Evolutionary conservation across 1,284 basidiomycete genomes (phyloP).

Genomic region (Waitea zeae): DNA sequence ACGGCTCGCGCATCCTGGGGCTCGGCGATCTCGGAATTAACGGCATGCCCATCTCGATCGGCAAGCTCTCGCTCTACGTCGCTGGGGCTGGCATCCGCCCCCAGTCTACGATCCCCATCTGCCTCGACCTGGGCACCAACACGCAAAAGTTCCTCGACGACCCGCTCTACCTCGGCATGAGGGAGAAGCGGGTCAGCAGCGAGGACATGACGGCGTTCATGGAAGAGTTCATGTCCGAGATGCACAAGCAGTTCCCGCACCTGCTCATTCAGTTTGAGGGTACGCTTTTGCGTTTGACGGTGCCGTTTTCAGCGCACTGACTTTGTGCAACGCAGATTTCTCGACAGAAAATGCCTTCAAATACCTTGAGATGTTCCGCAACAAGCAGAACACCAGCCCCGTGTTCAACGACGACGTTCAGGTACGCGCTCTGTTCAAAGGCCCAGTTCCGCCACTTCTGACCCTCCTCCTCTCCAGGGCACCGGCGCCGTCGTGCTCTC

Average conservation of each 20-base stretch:
- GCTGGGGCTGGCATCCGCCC: constrained; percentile 83
- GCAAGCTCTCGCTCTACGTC: constrained; percentile 85
- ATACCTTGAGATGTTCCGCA: constrained; percentile 62
- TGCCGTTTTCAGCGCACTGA: constrained; percentile 16
- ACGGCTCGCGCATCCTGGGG: constrained; percentile 88
- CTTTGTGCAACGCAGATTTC: no score
- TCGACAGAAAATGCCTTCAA: constrained; percentile 76
- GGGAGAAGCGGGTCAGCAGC: constrained; percentile 50
- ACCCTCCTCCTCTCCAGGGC: no score
- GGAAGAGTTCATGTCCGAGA: constrained; percentile 86
- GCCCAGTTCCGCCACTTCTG: constrained; percentile 10
- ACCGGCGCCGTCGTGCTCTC: constrained; percentile 86
- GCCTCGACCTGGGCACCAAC: constrained; percentile 79
- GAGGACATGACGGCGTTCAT: constrained; percentile 67
- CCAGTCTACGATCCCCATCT: constrained; percentile 73
- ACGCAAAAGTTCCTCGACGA: constrained; percentile 71
- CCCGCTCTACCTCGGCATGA: constrained; percentile 80
- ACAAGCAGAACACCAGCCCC: constrained; percentile 57
- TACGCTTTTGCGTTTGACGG: constrained; percentile 10
- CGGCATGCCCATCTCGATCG: constrained; percentile 88
- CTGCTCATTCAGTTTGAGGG: constrained; percentile 86
- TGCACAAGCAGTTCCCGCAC: constrained; percentile 60
- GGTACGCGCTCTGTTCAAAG: no score
- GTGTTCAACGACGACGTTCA: constrained; percentile 82
- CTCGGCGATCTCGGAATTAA: constrained; percentile 81